Conservation (phyloP, 2,329 filamentous ascomycete species). For the Xylariomycetidae sp. region DNA sequence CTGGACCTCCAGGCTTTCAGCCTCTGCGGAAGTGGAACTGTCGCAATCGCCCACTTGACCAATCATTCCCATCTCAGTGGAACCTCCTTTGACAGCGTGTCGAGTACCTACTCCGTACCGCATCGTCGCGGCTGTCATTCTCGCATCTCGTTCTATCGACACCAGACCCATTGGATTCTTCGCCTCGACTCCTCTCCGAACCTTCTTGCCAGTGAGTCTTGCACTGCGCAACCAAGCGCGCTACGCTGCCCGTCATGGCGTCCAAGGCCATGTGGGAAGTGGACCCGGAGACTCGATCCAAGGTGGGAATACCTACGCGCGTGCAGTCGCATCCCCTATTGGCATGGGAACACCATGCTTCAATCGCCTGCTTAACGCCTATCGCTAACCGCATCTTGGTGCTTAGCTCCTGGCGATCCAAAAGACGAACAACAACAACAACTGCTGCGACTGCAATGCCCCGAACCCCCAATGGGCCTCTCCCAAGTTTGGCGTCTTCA, state of each 20-base stretch:
- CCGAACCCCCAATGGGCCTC: constrained; percentile 97
- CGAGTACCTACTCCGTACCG: too few relatives aligned
- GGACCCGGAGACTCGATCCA: constrained; percentile 92
- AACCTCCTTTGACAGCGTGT: too few relatives aligned
- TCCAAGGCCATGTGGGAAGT: constrained; percentile 95
- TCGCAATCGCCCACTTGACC: too few relatives aligned
- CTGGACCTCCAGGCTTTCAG: too few relatives aligned
- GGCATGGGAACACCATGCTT: constrained; percentile 2
- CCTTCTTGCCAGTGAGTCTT: background rate
- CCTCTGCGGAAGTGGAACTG: too few relatives aligned
- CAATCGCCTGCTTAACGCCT: constrained; percentile 3
- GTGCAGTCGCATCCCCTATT: constrained; percentile 2
- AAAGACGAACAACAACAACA: constrained; percentile 81
- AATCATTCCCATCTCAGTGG: too few relatives aligned
- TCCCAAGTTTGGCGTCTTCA: constrained; percentile 97
- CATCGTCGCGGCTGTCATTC: too few relatives aligned
- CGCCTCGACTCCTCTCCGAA: too few relatives aligned
- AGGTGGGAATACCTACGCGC: constrained; percentile 52
- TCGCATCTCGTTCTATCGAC: too few relatives aligned
- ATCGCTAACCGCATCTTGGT: constrained; percentile 9
- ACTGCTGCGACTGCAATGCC: constrained; percentile 91
- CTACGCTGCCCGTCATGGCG: constrained; percentile 39
- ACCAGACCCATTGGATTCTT: too few relatives aligned
- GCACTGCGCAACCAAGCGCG: background rate
- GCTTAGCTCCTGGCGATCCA: constrained; percentile 79